phyloP scores from a whole-genome alignment of 768 basidiomycete species.

The Hydnomerulius pinastri region DNA sequence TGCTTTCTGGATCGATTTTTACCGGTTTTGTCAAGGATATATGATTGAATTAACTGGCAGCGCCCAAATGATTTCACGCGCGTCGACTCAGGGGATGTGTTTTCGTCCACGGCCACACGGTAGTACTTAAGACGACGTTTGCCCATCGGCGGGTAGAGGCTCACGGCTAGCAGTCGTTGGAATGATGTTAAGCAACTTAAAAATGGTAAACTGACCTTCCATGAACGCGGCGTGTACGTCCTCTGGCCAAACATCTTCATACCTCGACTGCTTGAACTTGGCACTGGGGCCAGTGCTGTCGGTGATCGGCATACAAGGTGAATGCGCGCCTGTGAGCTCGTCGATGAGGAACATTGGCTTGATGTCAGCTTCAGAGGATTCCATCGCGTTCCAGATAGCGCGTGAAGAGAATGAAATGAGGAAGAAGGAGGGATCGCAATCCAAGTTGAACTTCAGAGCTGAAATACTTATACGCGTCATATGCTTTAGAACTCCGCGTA shows the following conservation, averaged over 20 bases:
- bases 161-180: conserved; percentile 22
- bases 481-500: conserved; percentile 25
- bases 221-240: conserved; percentile 39
- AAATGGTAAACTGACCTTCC: conserved; percentile 29
- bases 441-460: conserved; percentile 1
- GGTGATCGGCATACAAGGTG: background rate
- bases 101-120: conserved; percentile 19
- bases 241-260: conserved; percentile 36
- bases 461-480: conserved; percentile 14
- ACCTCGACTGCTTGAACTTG: conserved; percentile 33
- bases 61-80: conserved; percentile 36
- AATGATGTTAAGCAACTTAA: conserved; percentile 3
- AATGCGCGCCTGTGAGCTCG: conserved; percentile 6
- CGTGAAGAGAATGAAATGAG: background rate
- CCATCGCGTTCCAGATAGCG: conserved; percentile 24
- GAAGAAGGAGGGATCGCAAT: conserved; percentile 3
- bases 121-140: conserved; percentile 38
- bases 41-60: conserved; percentile 42
- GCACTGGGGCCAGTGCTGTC: too few species aligned
- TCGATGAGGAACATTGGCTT: conserved; percentile 14
- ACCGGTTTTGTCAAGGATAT: conserved; percentile 39
- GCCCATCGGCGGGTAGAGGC: conserved; percentile 37
- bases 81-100: conserved; percentile 12
- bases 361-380: conserved; percentile 15
- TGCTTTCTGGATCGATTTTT: conserved; percentile 41